Conservation (phyloP, 352 stramenopile species). For the Phytopythium sindhum region DNA sequence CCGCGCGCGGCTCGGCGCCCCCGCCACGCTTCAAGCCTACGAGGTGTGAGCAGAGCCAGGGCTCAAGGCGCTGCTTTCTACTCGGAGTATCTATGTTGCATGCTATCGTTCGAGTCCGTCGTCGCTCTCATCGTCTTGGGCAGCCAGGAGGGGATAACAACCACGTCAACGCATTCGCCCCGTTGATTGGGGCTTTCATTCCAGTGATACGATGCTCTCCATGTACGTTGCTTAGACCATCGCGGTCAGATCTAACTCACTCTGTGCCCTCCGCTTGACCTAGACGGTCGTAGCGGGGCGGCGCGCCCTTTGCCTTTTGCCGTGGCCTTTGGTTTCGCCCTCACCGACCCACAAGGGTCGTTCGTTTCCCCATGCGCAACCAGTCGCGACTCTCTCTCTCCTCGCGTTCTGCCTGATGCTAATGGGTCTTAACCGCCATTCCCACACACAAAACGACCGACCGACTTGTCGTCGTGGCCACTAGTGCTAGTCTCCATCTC, state of each 20-base stretch:
- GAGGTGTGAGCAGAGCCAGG: slow-evolving; percentile 24
- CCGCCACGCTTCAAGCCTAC: slow-evolving; percentile 33
- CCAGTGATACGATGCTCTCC: too few relatives aligned
- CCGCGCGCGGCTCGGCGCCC: slow-evolving; percentile 26
- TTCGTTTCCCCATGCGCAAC: neutral
- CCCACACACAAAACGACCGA: neutral
- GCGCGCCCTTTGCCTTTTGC: neutral
- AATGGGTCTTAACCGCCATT: neutral
- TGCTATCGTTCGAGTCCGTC: neutral
- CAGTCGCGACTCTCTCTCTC: neutral
- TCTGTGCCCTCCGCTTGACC: too few relatives aligned
- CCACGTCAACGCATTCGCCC: neutral
- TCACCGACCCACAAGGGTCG: neutral
- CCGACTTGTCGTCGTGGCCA: too few relatives aligned
- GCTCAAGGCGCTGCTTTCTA: too few relatives aligned
- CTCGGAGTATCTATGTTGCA: neutral
- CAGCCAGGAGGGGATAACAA: neutral
- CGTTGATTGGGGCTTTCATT: neutral
- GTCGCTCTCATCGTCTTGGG: neutral
- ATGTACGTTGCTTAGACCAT: too few relatives aligned
- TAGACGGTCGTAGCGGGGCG: neutral
- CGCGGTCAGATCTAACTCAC: too few relatives aligned
- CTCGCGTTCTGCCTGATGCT: neutral
- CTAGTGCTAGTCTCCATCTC: neutral
- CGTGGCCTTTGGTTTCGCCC: neutral